Conservation (phyloP, 2,329 filamentous ascomycete species). For the Arthrobotrys megalospora region DNA sequence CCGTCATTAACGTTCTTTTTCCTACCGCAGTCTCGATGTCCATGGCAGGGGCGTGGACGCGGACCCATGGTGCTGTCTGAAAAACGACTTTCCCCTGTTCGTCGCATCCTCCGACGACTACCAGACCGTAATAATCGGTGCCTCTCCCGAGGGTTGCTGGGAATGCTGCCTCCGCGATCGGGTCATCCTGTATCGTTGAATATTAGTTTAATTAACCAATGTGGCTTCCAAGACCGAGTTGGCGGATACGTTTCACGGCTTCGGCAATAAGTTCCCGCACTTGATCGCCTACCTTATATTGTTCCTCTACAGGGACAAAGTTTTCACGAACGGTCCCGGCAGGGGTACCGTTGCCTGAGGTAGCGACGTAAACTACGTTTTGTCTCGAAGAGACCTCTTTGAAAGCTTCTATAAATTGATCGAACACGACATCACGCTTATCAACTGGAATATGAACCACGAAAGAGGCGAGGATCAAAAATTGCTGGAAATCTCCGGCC, state of each 20-base stretch:
- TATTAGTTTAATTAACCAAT: too few species aligned
- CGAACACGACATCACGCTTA: too few species aligned
- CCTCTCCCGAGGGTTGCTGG: not conserved
- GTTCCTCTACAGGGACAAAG: not conserved
- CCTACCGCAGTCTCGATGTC: not conserved
- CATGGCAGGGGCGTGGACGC: not conserved
- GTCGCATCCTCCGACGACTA: constrained; percentile 6
- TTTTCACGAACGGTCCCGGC: too few species aligned
- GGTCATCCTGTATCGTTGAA: not conserved
- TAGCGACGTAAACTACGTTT: not conserved
- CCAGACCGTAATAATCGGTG: not conserved
- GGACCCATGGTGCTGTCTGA: constrained; percentile 8
- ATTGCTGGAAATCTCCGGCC: too few species aligned
- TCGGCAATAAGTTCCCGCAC: too few species aligned
- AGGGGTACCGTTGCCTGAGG: not conserved
- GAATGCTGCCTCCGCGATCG: not conserved
- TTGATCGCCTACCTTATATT: not conserved
- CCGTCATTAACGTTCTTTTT: not conserved
- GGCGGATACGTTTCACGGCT: too few species aligned
- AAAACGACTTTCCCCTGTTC: not conserved
- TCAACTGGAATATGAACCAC: too few species aligned
- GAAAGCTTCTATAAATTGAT: not conserved
- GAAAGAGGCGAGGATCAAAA: too few species aligned
- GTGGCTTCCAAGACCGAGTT: too few species aligned
- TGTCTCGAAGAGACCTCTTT: not conserved